Evolutionary conservation across 257 asterid species (phyloP).

Genomic region (Misopates orontium): DNA sequence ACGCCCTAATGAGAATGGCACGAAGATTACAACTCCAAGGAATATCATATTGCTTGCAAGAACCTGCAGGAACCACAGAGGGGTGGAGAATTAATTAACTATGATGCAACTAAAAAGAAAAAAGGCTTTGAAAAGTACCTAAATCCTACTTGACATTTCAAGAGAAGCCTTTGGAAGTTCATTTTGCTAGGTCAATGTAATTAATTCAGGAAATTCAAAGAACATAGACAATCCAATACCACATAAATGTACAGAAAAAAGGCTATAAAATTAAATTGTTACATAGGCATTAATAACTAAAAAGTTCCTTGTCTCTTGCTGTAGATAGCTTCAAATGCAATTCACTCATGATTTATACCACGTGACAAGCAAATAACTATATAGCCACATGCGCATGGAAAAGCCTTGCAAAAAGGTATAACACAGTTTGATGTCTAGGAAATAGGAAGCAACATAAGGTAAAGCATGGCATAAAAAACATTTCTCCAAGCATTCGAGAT

Average conservation of each 20-base stretch:
- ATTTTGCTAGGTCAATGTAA: background rate
- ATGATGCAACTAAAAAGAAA: constrained; percentile 1
- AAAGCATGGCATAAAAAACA: background rate
- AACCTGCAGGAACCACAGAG: constrained; percentile 58
- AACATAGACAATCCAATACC: constrained; percentile 6
- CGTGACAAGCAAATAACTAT: background rate
- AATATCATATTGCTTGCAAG: constrained; percentile 99
- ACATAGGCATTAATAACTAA: background rate
- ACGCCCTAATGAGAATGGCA: constrained; percentile 90
- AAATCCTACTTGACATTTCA: background rate
- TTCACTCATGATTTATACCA: constrained; percentile 15
- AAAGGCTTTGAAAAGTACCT: background rate
- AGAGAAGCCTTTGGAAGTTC: background rate
- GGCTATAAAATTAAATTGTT: background rate
- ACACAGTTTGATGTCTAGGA: background rate
- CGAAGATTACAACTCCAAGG: constrained; percentile 84
- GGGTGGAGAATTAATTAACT: background rate
- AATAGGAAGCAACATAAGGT: background rate
- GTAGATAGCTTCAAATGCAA: background rate
- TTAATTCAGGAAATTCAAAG: background rate
- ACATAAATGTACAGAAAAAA: background rate
- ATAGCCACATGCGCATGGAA: background rate
- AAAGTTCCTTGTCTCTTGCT: background rate
- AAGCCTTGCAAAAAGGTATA: background rate
- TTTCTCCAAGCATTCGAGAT: background rate